phyloP scores from a whole-genome alignment of 352 stramenopile genomes.

The Chrysophaeum taylorii region DNA sequence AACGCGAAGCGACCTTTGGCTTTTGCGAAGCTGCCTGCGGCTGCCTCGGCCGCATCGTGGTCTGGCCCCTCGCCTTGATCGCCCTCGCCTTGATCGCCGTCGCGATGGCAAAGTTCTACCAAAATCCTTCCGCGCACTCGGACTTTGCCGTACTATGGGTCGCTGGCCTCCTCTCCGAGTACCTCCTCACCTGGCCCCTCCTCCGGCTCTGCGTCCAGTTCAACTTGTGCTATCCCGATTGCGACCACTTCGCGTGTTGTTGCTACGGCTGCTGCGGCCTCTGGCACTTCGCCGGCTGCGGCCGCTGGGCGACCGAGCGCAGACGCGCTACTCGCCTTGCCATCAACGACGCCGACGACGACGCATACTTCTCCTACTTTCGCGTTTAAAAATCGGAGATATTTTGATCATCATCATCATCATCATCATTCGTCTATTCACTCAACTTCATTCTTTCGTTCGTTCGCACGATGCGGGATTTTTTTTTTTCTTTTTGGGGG shows the following conservation, averaged over 20 bases:
- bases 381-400: too few species aligned
- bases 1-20: not conserved
- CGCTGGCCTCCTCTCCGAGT: not conserved
- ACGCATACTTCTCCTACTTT: too few species aligned
- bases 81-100: not conserved
- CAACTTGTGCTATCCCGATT: not conserved
- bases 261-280: not conserved
- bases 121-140: not conserved
- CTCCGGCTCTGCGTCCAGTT: not conserved
- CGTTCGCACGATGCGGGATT: too few species aligned
- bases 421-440: too few species aligned
- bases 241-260: too few species aligned
- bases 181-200: not conserved
- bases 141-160: not conserved
- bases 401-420: too few species aligned
- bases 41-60: not conserved
- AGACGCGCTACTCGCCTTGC: not conserved
- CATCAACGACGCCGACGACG: not conserved
- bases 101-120: not conserved
- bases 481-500: too few species aligned
- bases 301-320: not conserved
- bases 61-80: not conserved
- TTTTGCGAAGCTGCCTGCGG: not conserved
- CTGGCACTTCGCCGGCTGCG: not conserved
- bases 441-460: too few species aligned